These are phyloP conservation scores for Gossypium herbaceum DNA, from an alignment of 345 rosid species.

Conservation along the genomic window DNA sequence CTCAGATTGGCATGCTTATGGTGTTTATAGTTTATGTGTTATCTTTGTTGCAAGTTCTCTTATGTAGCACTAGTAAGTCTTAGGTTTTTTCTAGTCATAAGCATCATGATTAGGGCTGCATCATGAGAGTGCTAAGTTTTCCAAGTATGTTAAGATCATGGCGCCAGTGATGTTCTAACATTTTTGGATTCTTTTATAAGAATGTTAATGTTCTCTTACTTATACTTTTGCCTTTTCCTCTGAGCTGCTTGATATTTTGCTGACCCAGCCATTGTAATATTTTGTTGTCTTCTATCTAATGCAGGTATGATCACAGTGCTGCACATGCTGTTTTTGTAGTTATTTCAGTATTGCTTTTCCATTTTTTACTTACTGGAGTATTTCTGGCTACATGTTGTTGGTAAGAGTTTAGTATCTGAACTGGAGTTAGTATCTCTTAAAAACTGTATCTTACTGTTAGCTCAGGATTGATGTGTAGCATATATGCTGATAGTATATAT, in stretches of 20 bases:
- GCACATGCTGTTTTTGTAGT: conserved; percentile 79
- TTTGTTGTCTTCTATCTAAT: conserved; percentile 19
- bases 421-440: neutral
- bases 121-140: conserved; percentile 1
- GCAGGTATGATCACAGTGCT: conserved; percentile 91
- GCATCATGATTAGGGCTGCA: neutral
- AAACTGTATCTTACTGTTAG: neutral
- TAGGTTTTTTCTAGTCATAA: neutral
- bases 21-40: neutral
- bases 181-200: neutral
- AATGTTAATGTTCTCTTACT: neutral
- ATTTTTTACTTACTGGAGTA: conserved; percentile 71
- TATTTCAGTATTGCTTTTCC: conserved; percentile 69
- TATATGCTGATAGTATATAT: neutral
- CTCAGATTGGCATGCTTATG: neutral
- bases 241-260: neutral
- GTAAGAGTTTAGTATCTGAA: conserved; percentile 40
- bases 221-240: neutral
- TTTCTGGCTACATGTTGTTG: conserved; percentile 84
- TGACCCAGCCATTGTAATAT: neutral
- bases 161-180: neutral
- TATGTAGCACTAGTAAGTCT: neutral
- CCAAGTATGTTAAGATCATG: neutral
- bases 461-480: neutral
- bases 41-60: neutral